phyloP scores from a whole-genome alignment of 805 yeast species.

The Nakazawaea wickerhamii region DNA sequence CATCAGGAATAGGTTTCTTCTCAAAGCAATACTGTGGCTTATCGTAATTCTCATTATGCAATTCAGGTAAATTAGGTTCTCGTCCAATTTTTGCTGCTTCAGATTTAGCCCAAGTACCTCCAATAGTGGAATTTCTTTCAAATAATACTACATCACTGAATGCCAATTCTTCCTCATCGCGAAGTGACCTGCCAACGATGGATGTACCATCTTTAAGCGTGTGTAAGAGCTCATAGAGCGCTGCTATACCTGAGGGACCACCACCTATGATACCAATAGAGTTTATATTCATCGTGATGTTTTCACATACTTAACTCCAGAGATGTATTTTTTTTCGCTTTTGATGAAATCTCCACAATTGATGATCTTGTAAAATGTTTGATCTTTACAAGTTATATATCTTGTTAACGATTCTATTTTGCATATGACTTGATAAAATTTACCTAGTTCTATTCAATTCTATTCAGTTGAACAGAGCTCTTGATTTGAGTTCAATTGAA shows the following conservation, averaged over 20 bases:
- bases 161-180: slow-evolving; percentile 18
- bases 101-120: slow-evolving; percentile 35
- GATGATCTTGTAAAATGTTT: too few relatives aligned
- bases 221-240: slow-evolving; percentile 28
- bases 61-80: slow-evolving; percentile 17
- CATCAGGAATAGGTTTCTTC: slow-evolving; percentile 17
- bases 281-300: too few relatives aligned
- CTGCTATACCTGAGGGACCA: slow-evolving; percentile 37
- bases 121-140: slow-evolving; percentile 32
- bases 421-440: too few relatives aligned
- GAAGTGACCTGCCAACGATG: slow-evolving; percentile 14
- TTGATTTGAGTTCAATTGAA: too few relatives aligned
- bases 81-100: slow-evolving; percentile 15
- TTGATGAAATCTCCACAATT: too few relatives aligned
- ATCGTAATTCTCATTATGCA: slow-evolving; percentile 6
- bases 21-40: slow-evolving; percentile 3
- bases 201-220: slow-evolving; percentile 25
- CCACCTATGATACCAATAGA: slow-evolving; percentile 34
- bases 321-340: too few relatives aligned
- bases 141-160: slow-evolving; percentile 33
- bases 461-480: too few relatives aligned
- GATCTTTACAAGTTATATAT: too few relatives aligned
- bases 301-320: too few relatives aligned
- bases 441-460: too few relatives aligned
- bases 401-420: too few relatives aligned